These are phyloP conservation scores for Paraglomus brasilianum DNA, from an alignment of 192 early-diverging fungal genomes.

Conservation along the genomic window DNA sequence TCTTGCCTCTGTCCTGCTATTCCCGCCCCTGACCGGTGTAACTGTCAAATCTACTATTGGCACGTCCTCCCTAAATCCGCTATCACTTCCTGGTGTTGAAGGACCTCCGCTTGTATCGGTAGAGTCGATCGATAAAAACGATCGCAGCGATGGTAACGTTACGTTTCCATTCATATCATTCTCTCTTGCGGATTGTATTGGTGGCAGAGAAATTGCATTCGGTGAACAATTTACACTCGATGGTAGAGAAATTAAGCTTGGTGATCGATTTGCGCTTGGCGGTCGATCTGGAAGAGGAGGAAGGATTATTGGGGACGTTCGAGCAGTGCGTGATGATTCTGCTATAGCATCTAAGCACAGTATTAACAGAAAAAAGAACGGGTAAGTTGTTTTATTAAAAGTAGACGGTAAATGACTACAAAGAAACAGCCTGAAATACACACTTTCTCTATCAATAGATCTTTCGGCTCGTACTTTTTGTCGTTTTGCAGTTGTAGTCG, in stretches of 20 bases:
- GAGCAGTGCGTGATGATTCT: conserved; percentile 10
- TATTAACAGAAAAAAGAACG: too few relatives aligned
- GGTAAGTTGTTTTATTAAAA: too few relatives aligned
- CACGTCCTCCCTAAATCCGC: not conserved
- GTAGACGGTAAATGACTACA: too few relatives aligned
- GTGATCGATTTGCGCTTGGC: not conserved
- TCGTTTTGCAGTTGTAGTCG: too few relatives aligned
- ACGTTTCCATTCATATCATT: not conserved
- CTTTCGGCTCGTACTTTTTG: too few relatives aligned
- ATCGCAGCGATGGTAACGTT: conserved; percentile 5
- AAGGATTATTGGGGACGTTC: not conserved
- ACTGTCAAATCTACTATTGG: not conserved
- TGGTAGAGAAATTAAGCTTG: not conserved
- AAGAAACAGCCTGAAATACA: too few relatives aligned
- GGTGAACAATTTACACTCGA: not conserved
- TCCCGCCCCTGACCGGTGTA: too few relatives aligned
- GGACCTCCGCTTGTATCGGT: too few relatives aligned
- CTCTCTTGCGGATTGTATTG: not conserved
- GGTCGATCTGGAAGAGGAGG: too few relatives aligned
- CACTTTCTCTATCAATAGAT: too few relatives aligned
- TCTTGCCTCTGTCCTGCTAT: not conserved
- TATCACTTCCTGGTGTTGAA: too few relatives aligned
- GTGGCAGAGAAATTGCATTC: not conserved
- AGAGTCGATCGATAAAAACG: not conserved
- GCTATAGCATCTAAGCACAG: conserved; percentile 5